A percentile compares a stretch with the other conserved stretches of the same genome.
Conservation (phyloP, 805 yeast species). For the Saccharomycopsis oosterbeekiorum region DNA sequence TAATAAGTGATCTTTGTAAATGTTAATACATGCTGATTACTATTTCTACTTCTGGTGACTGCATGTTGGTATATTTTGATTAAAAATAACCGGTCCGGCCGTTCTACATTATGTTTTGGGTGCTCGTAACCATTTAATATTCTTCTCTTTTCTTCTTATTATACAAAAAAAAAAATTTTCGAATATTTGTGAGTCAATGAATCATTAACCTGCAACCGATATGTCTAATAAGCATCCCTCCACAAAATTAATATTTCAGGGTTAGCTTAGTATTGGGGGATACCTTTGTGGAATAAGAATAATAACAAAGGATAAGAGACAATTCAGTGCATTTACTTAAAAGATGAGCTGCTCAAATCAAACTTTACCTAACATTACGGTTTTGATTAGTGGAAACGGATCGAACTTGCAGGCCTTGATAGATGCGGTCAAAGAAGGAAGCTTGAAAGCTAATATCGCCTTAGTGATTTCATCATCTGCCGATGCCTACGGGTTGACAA, state of each 20-base stretch:
- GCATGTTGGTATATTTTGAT: neutral
- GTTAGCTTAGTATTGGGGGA: too few species aligned
- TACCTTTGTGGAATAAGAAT: too few species aligned
- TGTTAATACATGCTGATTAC: too few species aligned
- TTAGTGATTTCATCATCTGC: slow-evolving; percentile 79
- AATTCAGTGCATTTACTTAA: neutral
- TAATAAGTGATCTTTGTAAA: too few species aligned
- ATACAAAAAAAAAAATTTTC: too few species aligned
- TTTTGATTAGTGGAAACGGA: slow-evolving; percentile 90
- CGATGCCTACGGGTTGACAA: slow-evolving; percentile 75
- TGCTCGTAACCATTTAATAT: neutral
- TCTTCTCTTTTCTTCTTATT: too few species aligned
- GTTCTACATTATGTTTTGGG: neutral
- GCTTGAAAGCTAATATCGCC: slow-evolving; percentile 44
- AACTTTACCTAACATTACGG: slow-evolving; percentile 32
- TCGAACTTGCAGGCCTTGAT: slow-evolving; percentile 93
- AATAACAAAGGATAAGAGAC: neutral
- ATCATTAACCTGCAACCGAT: neutral
- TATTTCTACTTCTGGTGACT: neutral
- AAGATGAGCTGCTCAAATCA: neutral
- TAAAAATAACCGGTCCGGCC: neutral
- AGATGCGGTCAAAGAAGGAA: slow-evolving; percentile 45
- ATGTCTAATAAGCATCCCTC: too few species aligned
- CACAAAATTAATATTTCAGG: too few species aligned
- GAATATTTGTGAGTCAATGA: neutral